Evolutionary conservation across 768 basidiomycete genomes (phyloP).

Genomic region (Leccinum rimulosum): DNA sequence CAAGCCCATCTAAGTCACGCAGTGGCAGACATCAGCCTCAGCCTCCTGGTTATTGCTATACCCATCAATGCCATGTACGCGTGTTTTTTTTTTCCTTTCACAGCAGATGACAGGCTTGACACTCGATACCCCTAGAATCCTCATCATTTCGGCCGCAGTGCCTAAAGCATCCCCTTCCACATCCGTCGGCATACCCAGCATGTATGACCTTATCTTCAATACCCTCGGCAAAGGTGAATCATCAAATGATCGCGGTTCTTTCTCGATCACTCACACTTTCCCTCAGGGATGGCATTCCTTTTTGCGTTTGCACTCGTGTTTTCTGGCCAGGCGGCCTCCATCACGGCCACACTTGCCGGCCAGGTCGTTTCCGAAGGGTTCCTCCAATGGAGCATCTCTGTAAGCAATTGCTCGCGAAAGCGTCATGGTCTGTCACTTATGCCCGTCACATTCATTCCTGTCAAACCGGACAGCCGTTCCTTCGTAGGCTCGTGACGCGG

Average conservation of each 20-base stretch:
- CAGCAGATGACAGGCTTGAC: background rate
- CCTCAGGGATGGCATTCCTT: constrained; percentile 33
- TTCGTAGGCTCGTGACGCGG: constrained; percentile 44
- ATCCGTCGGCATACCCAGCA: constrained; percentile 41
- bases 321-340: constrained; percentile 47
- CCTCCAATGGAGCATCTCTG: constrained; percentile 45
- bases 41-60: constrained; percentile 44
- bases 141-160: constrained; percentile 34
- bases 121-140: constrained; percentile 24
- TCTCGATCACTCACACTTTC: background rate
- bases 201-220: constrained; percentile 38
- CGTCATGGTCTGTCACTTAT: background rate
- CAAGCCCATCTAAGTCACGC: constrained; percentile 41
- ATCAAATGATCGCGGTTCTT: background rate
- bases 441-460: background rate
- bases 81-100: constrained; percentile 2
- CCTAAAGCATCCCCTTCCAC: constrained; percentile 7
- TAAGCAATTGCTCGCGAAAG: constrained; percentile 2
- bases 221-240: constrained; percentile 38
- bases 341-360: constrained; percentile 48
- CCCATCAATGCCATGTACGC: constrained; percentile 43
- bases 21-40: constrained; percentile 44
- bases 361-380: constrained; percentile 51
- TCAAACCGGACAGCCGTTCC: constrained; percentile 20
- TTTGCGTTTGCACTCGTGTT: constrained; percentile 48